These are phyloP conservation scores for Tetrahymena thermophila DNA, from an alignment of 73 alveolate species.

Conservation along the genomic window DNA sequence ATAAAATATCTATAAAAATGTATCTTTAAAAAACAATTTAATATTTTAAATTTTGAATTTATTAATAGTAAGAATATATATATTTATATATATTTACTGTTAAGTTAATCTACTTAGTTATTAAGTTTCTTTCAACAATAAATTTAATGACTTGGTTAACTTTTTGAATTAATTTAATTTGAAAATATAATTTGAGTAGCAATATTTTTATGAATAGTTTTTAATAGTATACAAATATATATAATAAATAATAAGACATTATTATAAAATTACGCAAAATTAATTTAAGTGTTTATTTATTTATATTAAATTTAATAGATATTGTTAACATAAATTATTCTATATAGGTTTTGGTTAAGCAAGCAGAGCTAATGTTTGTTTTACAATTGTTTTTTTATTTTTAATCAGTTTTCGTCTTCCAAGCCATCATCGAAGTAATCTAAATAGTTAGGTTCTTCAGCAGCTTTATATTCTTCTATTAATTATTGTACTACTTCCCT, in stretches of 20 bases:
- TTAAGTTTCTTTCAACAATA: too few species aligned
- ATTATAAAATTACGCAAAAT: background rate
- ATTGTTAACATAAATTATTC: background rate
- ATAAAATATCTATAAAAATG: too few species aligned
- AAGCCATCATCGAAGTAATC: slow-evolving; percentile 77
- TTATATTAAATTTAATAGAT: background rate
- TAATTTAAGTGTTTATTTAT: background rate
- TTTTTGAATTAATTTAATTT: too few species aligned
- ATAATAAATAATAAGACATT: background rate
- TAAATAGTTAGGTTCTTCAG: slow-evolving; percentile 83
- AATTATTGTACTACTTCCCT: slow-evolving; percentile 71
- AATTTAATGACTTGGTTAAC: too few species aligned
- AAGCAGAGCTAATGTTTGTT: background rate
- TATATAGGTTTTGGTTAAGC: background rate
- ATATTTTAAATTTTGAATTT: too few species aligned
- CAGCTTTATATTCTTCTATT: slow-evolving; percentile 90
- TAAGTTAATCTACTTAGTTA: too few species aligned
- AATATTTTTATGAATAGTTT: too few species aligned
- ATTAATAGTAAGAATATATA: too few species aligned
- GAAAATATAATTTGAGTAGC: too few species aligned
- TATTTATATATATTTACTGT: too few species aligned
- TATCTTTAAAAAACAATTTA: too few species aligned
- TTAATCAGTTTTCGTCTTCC: background rate
- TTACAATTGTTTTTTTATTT: background rate
- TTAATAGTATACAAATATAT: background rate